Evolutionary conservation across 805 yeast species (phyloP).

Genomic region (Scheffersomyces lignosus): DNA sequence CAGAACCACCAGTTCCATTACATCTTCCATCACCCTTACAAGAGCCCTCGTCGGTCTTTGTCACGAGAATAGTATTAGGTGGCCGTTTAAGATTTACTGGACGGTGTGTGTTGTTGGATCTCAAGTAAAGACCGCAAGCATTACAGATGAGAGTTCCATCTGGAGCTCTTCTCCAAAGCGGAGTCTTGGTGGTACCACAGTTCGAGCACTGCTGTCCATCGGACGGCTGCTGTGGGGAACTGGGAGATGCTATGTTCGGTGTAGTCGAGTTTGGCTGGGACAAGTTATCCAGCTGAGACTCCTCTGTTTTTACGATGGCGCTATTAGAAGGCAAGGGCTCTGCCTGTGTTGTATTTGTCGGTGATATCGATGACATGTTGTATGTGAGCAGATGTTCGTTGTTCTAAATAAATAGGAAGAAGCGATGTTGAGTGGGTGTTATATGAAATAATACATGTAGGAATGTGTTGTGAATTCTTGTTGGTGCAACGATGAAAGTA

Average conservation of each 20-base stretch:
- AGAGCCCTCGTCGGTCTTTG: constrained; percentile 48
- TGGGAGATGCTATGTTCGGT: background rate
- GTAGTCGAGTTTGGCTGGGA: background rate
- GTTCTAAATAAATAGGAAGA: too few relatives aligned
- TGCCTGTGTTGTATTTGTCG: background rate
- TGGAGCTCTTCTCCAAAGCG: constrained; percentile 59
- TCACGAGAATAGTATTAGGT: constrained; percentile 48
- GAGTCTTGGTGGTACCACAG: constrained; percentile 57
- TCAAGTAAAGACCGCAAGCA: constrained; percentile 60
- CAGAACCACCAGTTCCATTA: constrained; percentile 84
- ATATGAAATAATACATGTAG: too few relatives aligned
- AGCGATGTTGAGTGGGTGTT: too few relatives aligned
- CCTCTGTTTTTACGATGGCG: background rate
- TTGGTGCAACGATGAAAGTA: too few relatives aligned
- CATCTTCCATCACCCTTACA: constrained; percentile 79
- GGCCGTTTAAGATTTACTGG: constrained; percentile 66
- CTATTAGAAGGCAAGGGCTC: background rate
- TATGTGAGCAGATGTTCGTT: too few relatives aligned
- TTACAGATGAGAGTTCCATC: constrained; percentile 58
- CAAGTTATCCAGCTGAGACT: background rate
- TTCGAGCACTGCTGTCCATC: constrained; percentile 52
- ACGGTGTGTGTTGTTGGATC: constrained; percentile 61
- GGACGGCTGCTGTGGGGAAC: constrained; percentile 2
- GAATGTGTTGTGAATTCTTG: too few relatives aligned
- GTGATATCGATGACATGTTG: too few relatives aligned